Evolutionary conservation across 306 rosid species (phyloP), one percentile per base, ranked within the genome.

Genomic region (Vigna radiata): DNA sequence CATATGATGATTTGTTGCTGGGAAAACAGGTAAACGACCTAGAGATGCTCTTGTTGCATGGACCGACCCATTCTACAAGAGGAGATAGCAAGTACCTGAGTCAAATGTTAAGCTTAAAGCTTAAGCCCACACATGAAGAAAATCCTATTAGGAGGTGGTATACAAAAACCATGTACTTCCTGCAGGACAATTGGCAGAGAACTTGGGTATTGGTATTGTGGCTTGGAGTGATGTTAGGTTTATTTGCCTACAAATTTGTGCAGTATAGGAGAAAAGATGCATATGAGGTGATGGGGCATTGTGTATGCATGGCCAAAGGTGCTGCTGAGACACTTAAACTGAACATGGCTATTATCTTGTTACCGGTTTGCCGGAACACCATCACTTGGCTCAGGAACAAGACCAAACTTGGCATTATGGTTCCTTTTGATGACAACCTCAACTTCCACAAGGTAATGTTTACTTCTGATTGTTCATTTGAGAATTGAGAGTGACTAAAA

Each of bases 221-320:
- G 95, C 43, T 88, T 71, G 76, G 73, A 37, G 83, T 78, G 69
- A 81, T 85, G 87, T 68, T 12, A 3, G 91, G 87, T 25, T 75
- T 88, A 41, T 88, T 88, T 83, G 84, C 78, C 18, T 83, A 83
- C 47, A 88, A 88, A 44, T 88, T 53, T 44, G 54, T 85, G 44
- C 79, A 88, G 74, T 87, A 87, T 67, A 19, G 86, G 53, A 75
- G 81, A 27, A 81, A 31, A 83, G 77, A 56, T 69, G 89, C 82
- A 2, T 88, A 85, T 60, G 41, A 59, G 37, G 91, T 85, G 10
- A 83, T 88, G 89, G 89, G 89, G 2, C 85, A 88, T 83, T 88
- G 91, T 78, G 91, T 88, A 56, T 88, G 91, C 84, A 85, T 88
- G 91, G 91, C 91, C 63, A 88, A 88, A 88, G 91, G 91, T 83